Evolutionary conservation across 805 yeast genomes (phyloP), one percentile per base, ranked within the genome.

Genomic region (Debaryomyces prosopidis): DNA sequence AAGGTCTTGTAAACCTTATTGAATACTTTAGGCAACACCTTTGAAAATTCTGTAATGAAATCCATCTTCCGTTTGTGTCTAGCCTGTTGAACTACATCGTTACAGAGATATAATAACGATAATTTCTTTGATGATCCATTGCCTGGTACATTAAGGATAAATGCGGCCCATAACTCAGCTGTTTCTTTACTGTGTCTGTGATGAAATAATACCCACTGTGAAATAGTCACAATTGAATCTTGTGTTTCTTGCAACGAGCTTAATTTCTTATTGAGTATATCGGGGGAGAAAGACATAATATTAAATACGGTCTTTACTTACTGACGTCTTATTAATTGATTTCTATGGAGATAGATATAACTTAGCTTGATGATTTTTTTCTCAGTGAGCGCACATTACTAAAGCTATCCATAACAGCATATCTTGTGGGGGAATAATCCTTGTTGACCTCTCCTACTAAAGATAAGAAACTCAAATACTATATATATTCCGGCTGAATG

Each of bases 21-120:
- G 40, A 83, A 51, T 1, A 75, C 73, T 1, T 46, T 42, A 1
- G 81, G 80, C 35, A 84, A 58, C 3, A 75, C 76, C 1, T 61
- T 58, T 10, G 80, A 73, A 63, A 87, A 89, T 2, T 81, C 83
- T 7, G 63, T 66, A 3, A 84, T 63, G 51, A 85, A 84, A 39
- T 81, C 87, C 3, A 68, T 66, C 55, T 78, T 81, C 47, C 78
- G 73, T 54, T 82, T 80, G 28, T 84, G 82, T 47, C 83, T 74
- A 3, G 90, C 81, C 59, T 86, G 86, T 63, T 89, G 96, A 1
- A 88, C 85, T 17, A 89, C 83, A 52, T 89, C 96, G 61, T 89
- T 89, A 42, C 86, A 84, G 11, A 89, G 68, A 57, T 89, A 89
- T 18, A 89, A 71, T 45, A 85, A 64, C 2, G 85, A 74, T 42